Base-by-base conservation (phyloP, 345 rosid species). In the Eucalyptus coolabah region DNA sequence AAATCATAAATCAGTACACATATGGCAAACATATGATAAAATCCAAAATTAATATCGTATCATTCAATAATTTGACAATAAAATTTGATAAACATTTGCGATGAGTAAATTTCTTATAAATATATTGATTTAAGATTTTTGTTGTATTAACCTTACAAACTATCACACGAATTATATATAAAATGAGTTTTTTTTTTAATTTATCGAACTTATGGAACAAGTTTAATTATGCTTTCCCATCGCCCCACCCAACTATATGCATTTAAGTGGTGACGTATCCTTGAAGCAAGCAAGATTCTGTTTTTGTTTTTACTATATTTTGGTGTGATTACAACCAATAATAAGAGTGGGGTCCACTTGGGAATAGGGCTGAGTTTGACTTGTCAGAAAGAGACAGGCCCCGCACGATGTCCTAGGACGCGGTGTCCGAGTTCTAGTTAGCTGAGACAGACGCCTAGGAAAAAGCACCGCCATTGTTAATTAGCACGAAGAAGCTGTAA, bases 21-120 rank as follows among this genome's bases (percentile, higher is more conserved):
- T 53, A 1, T 53, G 0, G 8, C 5, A 53, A 53, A 53, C 0
- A 0, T 53, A 53, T 0, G 4, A 19, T 21, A 53, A 53, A 53
- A 53, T 21, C 26, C 11, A 21, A 53, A 53, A 53, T 0, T 21
- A 53, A 0, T 53, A 53, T 53, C 1, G 0, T 21, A 53, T 53
- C 11, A 53, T 53, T 19, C 11, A 0, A 19, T 0, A 53, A 53
- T 53, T 53, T 53, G 5, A 21, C 5, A 53, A 53, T 53, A 53
- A 53, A 53, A 21, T 53, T 53, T 53, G 4, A 21, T 8, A 53
- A 53, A 51, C 21, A 53, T 3, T 53, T 8, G 1, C 0, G 1
- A 21, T 2, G 0, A 0, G 11, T 53, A 21, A 53, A 53, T 53
- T 21, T 8, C 5, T 53, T 21, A 18, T 0, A 19, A 0, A 19